These are phyloP conservation scores for Ceratobasidium sp. DNA, from an alignment of 1,284 basidiomycete species.

Conservation along the genomic window DNA sequence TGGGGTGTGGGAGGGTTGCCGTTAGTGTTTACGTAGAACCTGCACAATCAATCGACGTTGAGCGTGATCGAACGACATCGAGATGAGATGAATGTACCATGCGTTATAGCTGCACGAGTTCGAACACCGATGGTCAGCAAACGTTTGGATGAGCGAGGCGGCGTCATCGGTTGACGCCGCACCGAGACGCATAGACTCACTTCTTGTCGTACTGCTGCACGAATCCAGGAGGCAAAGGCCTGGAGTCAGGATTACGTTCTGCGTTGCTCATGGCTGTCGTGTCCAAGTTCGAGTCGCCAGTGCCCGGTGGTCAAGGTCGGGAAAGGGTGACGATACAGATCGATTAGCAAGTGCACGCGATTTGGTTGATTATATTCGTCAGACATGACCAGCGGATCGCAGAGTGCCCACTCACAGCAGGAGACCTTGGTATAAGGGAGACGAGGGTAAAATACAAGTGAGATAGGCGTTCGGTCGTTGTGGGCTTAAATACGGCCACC, in stretches of 20 bases:
- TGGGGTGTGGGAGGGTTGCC: slow-evolving; percentile 67
- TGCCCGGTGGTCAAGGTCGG: background rate
- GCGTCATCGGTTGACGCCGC: slow-evolving; percentile 40
- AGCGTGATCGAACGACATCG: background rate
- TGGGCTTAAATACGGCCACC: background rate
- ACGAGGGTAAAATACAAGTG: slow-evolving; percentile 3
- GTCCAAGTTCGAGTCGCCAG: background rate
- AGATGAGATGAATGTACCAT: slow-evolving; percentile 58
- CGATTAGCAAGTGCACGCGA: background rate
- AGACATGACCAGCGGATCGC: background rate
- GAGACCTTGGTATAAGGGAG: background rate
- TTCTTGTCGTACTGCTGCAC: slow-evolving; percentile 69
- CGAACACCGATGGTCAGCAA: slow-evolving; percentile 45
- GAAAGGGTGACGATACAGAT: background rate
- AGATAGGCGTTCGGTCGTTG: background rate
- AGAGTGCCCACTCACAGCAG: background rate
- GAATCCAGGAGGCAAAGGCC: slow-evolving; percentile 60
- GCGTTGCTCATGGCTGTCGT: background rate
- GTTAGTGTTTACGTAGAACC: slow-evolving; percentile 75
- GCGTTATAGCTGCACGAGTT: slow-evolving; percentile 56
- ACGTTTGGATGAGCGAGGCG: slow-evolving; percentile 12
- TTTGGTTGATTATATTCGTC: background rate
- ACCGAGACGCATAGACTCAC: slow-evolving; percentile 53
- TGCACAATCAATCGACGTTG: slow-evolving; percentile 46
- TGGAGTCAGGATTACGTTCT: slow-evolving; percentile 33